Evolutionary conservation across 179 eudicot species (phyloP).

Genomic region (Camellia oleifera): DNA sequence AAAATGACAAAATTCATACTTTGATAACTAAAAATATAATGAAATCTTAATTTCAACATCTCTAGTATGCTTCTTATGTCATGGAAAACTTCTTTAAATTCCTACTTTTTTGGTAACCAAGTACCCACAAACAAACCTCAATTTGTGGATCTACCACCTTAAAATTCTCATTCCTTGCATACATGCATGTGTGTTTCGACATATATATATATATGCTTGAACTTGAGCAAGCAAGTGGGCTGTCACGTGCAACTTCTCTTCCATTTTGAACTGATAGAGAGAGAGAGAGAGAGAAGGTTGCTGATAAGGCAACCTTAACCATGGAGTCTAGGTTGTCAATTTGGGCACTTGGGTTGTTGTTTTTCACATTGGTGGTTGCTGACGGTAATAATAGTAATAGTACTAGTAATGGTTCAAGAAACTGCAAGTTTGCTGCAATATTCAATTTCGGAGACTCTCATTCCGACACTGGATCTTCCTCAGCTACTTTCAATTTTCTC

Average conservation of each 20-base stretch:
- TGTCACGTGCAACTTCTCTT: background rate
- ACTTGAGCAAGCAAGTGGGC: background rate
- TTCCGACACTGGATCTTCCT: constrained; percentile 4
- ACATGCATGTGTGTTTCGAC: background rate
- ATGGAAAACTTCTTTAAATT: background rate
- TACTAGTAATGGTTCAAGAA: background rate
- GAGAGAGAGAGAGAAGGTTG: too few species aligned
- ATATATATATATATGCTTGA: background rate
- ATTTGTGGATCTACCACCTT: background rate
- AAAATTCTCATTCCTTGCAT: background rate
- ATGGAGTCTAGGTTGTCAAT: background rate
- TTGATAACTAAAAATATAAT: too few species aligned
- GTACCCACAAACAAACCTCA: background rate
- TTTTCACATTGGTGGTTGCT: background rate
- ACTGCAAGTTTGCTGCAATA: constrained; percentile 1
- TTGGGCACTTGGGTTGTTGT: background rate
- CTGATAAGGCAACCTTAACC: background rate
- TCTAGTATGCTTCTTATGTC: too few species aligned
- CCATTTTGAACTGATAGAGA: background rate
- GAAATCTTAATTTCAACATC: too few species aligned
- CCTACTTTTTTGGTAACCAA: background rate
- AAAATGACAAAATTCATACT: too few species aligned
- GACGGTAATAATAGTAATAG: background rate
- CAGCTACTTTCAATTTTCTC: background rate
- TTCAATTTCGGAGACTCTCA: constrained; percentile 14